These are phyloP conservation scores for Plantago ovata DNA, from an alignment of 257 asterid species.

Conservation along the genomic window DNA sequence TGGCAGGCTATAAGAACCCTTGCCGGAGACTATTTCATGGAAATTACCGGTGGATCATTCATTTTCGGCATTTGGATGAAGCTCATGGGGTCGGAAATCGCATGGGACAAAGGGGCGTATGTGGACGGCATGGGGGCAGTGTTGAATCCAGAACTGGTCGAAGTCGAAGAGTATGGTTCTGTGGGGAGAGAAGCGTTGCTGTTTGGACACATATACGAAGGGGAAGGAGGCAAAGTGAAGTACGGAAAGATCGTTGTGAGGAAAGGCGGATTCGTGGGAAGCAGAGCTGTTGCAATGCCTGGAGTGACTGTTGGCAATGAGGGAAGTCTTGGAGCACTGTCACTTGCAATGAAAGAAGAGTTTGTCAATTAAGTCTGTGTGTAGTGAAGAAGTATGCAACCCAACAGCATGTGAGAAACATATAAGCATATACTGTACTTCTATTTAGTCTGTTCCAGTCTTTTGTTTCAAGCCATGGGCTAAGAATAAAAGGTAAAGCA, in stretches of 20 bases:
- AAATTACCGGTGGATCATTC: slow-evolving; percentile 44
- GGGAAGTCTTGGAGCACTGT: slow-evolving; percentile 46
- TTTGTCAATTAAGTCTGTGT: slow-evolving; percentile 30
- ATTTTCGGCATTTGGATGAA: slow-evolving; percentile 52
- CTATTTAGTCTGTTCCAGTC: no score
- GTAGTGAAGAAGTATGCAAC: no score
- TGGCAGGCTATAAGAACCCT: slow-evolving; percentile 62
- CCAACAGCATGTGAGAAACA: no score
- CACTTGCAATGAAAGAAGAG: slow-evolving; percentile 69
- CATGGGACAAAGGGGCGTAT: slow-evolving; percentile 42
- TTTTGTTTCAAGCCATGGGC: no score
- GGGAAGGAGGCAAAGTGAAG: slow-evolving; percentile 60
- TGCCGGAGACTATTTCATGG: slow-evolving; percentile 56
- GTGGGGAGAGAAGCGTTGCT: slow-evolving; percentile 54
- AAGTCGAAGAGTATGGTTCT: slow-evolving; percentile 36
- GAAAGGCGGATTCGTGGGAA: slow-evolving; percentile 51
- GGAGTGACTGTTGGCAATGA: slow-evolving; percentile 43
- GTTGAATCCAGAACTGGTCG: slow-evolving; percentile 59
- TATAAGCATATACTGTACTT: no score
- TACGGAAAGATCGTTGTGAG: slow-evolving; percentile 48
- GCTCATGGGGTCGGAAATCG: slow-evolving; percentile 50
- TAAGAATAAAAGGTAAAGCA: no score
- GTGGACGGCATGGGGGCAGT: slow-evolving; percentile 56
- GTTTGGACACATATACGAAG: slow-evolving; percentile 71
- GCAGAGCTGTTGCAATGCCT: slow-evolving; percentile 67